Evolutionary conservation across 169 alveolate genomes (phyloP).

Genomic region (Plasmodium cynomolgi): DNA sequence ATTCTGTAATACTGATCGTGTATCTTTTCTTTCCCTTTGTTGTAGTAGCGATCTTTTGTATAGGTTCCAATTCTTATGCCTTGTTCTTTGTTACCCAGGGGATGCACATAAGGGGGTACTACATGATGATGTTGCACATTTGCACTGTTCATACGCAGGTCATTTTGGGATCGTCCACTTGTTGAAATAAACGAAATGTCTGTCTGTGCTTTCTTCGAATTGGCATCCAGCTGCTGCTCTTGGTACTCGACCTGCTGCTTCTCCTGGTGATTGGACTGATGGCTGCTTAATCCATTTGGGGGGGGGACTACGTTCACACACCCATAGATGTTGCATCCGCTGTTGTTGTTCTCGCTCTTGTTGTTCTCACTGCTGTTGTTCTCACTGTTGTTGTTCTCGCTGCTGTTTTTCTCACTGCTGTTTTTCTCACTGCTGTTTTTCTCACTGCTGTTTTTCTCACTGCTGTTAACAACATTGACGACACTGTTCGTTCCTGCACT

Average conservation of each 20-base stretch:
- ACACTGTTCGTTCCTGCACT: not conserved
- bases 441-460: not conserved
- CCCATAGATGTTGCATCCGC: not conserved
- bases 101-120: not conserved
- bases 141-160: not conserved
- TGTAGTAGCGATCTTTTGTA: not conserved
- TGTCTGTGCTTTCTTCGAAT: not conserved
- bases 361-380: too few species aligned
- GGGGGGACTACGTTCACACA: not conserved
- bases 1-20: constrained; percentile 52
- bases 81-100: not conserved
- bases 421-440: too few species aligned
- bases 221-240: not conserved
- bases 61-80: not conserved
- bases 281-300: not conserved
- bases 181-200: not conserved
- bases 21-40: constrained; percentile 3
- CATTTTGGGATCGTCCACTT: not conserved
- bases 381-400: too few species aligned
- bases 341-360: not conserved
- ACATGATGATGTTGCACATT: not conserved
- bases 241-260: not conserved
- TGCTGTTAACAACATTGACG: not conserved
- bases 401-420: too few species aligned
- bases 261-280: not conserved